Evolutionary conservation across 83 land plant genomes (phyloP), one percentile per base, ranked within the genome.

Genomic region (Diphasiastrum complanatum): DNA sequence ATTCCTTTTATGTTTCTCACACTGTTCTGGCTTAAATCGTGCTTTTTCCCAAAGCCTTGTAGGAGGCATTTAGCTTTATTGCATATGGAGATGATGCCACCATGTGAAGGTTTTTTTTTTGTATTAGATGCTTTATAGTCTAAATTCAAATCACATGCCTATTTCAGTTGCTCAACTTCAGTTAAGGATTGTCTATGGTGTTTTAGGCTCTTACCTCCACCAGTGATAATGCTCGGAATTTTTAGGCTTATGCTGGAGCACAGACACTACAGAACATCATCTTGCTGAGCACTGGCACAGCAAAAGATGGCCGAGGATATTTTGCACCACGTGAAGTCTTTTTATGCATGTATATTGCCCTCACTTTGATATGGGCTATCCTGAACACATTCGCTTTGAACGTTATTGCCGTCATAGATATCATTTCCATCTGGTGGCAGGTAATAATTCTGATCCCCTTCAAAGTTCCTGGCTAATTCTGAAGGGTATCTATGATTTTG

Each of bases 361-460:
- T 85, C 11, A 86, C 87, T 5, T 1, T 89, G 25, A 85, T 83
- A 55, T 89, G 95, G 95, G 95, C 95, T 23, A 40, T 85, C 25
- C 71, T 89, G 30, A 89, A 89, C 64, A 89, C 92, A 18, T 89
- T 89, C 67, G 95, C 95, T 18, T 56, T 89, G n/a, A 77, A 89
- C 65, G 87, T 89, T 3, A 89, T 88, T 41, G 95, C 91, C 31
- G 60, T 83, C 61, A 78, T 89, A 35, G 95, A 85, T 67, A 78
- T 79, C 3, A 77, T 89, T 52, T 89, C 95, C 31, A 78, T 89
- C 1, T 89, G 82, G 83, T 89, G 95, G 95, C 95, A 89, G 87
- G 91, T 88, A 66, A 25, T 49, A 18, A 29, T 37, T n/a, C 34
- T 33, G 23, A 46, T 50, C 33, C 20, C 65, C n/a, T n/a, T n/a